These are phyloP conservation scores for Fonsecaea pugnacius DNA, from an alignment of 2,329 filamentous ascomycete species.

Conservation along the genomic window DNA sequence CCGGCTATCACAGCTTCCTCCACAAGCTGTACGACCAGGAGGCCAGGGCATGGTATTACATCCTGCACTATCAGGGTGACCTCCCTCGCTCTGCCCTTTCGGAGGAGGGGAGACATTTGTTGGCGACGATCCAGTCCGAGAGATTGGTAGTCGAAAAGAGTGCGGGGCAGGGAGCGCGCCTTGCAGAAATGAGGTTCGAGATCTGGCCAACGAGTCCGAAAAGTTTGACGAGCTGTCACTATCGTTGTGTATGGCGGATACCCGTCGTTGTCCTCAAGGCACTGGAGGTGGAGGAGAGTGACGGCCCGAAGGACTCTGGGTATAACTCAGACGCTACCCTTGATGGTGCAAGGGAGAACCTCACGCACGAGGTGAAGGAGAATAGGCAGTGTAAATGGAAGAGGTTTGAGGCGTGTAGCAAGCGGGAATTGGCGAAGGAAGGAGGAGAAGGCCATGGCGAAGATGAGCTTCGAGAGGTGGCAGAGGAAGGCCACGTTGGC, in stretches of 20 bases:
- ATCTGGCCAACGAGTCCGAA: neutral
- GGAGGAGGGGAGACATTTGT: neutral
- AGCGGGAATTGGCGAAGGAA: neutral
- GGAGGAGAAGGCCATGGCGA: neutral
- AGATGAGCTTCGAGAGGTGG: neutral
- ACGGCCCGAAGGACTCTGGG: neutral
- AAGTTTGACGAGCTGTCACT: neutral
- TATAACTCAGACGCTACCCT: neutral
- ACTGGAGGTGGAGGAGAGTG: neutral
- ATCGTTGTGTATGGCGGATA: neutral
- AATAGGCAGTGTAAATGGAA: neutral
- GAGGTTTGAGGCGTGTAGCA: neutral
- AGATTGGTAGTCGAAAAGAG: neutral
- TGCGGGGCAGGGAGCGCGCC: neutral
- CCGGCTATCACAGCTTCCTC: neutral
- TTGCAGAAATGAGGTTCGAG: neutral
- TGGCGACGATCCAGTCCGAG: neutral
- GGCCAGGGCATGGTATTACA: neutral
- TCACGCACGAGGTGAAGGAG: neutral
- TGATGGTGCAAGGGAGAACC: neutral
- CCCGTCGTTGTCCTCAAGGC: neutral
- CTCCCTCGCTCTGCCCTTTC: neutral
- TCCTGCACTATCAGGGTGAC: neutral
- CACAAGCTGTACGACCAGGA: neutral
- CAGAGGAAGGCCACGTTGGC: neutral